A percentile compares a stretch with the other conserved stretches of the same genome.
phyloP scores from a whole-genome alignment of 179 eudicot species.

The Corrigiola litoralis region DNA sequence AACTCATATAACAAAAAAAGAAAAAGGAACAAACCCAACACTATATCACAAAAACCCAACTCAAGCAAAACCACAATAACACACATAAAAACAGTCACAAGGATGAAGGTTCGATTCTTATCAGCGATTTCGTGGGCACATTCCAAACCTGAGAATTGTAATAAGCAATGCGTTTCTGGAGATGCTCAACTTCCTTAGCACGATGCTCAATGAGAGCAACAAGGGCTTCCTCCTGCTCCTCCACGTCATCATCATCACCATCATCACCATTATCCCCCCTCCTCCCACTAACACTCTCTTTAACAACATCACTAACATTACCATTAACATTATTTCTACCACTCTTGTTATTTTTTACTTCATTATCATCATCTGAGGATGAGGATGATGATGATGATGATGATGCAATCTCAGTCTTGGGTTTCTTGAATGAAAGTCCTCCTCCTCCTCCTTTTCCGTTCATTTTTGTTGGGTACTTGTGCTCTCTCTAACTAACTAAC shows the following conservation, averaged over 20 bases:
- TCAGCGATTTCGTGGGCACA: too few species aligned
- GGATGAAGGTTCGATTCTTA: too few species aligned
- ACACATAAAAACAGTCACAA: too few species aligned
- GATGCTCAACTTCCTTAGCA: conserved; percentile 58
- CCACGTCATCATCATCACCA: conserved; percentile 11
- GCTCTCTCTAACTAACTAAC: neutral
- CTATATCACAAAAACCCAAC: neutral
- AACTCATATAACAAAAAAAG: neutral
- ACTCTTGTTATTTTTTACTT: neutral
- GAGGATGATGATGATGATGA: neutral
- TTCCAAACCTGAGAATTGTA: conserved; percentile 65
- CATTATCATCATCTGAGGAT: neutral
- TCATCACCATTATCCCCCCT: neutral
- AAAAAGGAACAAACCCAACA: neutral
- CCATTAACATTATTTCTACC: neutral
- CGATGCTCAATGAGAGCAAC: conserved; percentile 70
- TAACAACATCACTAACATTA: neutral
- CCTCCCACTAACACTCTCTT: conserved; percentile 12
- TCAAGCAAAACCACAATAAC: neutral
- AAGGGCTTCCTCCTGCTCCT: conserved; percentile 58
- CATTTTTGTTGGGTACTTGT: neutral
- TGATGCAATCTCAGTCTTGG: conserved; percentile 22
- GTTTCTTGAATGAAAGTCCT: conserved; percentile 16
- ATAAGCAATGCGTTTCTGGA: conserved; percentile 51
- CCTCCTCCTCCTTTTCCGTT: conserved; percentile 29